Base-by-base conservation (phyloP, 495 filamentous ascomycete species). In the Penicillium canescens region DNA sequence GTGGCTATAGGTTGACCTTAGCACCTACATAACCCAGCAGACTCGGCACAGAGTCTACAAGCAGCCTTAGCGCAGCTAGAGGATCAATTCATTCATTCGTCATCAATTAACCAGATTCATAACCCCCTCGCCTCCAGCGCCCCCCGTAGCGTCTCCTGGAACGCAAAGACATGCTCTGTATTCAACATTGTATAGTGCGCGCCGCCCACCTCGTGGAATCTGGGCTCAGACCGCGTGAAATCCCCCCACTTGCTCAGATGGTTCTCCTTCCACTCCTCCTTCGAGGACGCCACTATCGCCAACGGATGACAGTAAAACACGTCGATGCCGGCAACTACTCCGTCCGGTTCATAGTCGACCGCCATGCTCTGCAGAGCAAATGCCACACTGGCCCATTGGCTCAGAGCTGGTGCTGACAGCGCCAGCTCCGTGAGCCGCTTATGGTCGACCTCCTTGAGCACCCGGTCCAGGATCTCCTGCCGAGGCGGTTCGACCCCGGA, bases 311-410 rank as follows among this genome's bases (percentile, higher is more conserved):
- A 71, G 20, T 72, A 69, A 54, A 85, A 82, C 0, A 82, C 68
- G 61, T 85, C 80, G 49, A 85, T 77, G 0, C 41, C 20, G 0
- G 40, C 41, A 0, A 84, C 69, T 1, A 10, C 45, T 0, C 79
- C 78, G 2, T 6, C 9, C 0, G 82, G 81, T 16, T 83, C 81
- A 57, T 83, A 85, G 33, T 81, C 68, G 13, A 60, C 57, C 0
- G 73, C 76, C 16, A 78, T 73, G n/a, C 55, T 62, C 57, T 82
- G 79, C 50, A 82, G 40, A 0, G 42, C 50, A 14, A 62, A 68
- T n/a, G 78, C 72, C 3, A 83, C 34, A 14, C 62, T 55, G 0
- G 65, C 68, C 79, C 79, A 82, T 4, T 60, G 67, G 11, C 54
- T 52, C 9, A 77, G 55, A 3, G 39, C 50, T 9, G 60, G 50